Evolutionary conservation across 2,329 filamentous ascomycete species (phyloP).

Genomic region (Ceratocystis alfenasii): DNA sequence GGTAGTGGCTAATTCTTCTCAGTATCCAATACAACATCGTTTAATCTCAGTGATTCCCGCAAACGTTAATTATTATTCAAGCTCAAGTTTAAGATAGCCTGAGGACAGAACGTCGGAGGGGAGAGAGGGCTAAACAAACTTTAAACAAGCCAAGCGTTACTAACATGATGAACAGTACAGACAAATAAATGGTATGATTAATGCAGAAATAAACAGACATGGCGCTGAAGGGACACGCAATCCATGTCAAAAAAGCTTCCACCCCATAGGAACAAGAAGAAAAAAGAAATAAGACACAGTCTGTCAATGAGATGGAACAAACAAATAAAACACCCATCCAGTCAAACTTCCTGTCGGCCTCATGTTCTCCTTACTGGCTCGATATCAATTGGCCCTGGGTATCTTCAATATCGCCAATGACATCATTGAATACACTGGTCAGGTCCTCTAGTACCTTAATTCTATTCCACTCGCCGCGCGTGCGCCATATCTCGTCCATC

Average conservation of each 20-base stretch:
- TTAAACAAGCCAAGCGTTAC: too few species aligned
- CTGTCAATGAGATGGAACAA: background rate
- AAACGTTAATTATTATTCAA: too few species aligned
- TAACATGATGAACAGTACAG: background rate
- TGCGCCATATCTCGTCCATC: conserved; percentile 82
- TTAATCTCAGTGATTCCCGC: too few species aligned
- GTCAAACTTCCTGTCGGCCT: background rate
- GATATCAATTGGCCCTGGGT: conserved; percentile 36
- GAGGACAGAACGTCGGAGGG: too few species aligned
- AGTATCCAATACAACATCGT: too few species aligned
- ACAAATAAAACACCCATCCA: background rate
- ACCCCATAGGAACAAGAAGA: background rate
- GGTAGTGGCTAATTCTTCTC: too few species aligned
- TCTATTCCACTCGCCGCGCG: conserved; percentile 71
- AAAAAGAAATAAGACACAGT: background rate
- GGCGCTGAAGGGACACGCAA: background rate
- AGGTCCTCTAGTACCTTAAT: conserved; percentile 56
- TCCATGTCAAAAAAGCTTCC: background rate
- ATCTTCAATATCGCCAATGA: conserved; percentile 54
- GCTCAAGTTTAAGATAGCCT: too few species aligned
- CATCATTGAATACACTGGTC: conserved; percentile 60
- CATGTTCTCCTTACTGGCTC: conserved; percentile 31
- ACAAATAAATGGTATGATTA: background rate
- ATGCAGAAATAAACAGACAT: conserved; percentile 3
- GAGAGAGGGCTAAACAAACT: too few species aligned